Conservation (phyloP, 495 filamentous ascomycete genomes). For the Darksidea phi region DNA sequence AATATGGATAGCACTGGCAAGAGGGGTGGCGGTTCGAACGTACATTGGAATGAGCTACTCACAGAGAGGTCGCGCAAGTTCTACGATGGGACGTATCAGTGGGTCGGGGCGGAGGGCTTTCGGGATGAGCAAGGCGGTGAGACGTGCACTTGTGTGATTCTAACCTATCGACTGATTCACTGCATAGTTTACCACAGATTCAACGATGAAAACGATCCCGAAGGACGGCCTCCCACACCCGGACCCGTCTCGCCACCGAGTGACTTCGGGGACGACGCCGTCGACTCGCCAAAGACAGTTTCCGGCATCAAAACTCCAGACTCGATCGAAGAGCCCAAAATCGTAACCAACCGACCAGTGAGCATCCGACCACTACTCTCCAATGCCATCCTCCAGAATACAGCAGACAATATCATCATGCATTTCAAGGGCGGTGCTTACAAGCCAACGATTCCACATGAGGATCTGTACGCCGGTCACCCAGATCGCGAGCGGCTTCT, state of each 20-base stretch:
- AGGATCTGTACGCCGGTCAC: neutral
- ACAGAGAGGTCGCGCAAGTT: conserved; percentile 16
- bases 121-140: conserved; percentile 8
- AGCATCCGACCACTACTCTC: no score
- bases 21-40: no score
- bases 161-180: neutral
- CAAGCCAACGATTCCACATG: neutral
- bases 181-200: conserved; percentile 4
- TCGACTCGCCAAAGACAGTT: no score
- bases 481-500: neutral
- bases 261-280: no score
- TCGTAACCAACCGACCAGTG: no score
- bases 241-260: no score
- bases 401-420: no score
- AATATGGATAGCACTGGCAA: no score
- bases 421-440: neutral
- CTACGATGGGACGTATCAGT: conserved; percentile 8
- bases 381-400: no score
- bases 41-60: neutral
- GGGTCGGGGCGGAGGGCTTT: conserved; percentile 12
- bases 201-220: neutral
- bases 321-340: no score
- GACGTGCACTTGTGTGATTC: neutral
- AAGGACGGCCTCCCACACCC: no score
- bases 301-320: no score